Base-by-base conservation (phyloP, 768 basidiomycete genomes). In the Rhodotorula taiwanensis region DNA sequence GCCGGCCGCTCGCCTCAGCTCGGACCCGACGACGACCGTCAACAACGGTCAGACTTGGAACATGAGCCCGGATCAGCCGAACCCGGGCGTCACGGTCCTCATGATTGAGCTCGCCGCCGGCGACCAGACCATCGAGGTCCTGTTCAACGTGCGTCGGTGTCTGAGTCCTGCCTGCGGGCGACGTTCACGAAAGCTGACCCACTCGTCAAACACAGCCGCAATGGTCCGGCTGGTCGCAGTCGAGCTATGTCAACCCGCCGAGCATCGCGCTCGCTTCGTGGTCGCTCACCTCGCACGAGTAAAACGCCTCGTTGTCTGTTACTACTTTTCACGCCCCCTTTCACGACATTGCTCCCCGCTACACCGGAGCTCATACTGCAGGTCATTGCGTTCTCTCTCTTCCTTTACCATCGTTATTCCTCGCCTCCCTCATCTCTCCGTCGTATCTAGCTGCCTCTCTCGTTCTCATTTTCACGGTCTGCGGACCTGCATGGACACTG, bases 11-110 rank as follows among this genome's bases (percentile, higher is more conserved):
- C 52, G 14, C 42, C 36, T 18, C n/a, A 9, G 20, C 36, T 33
- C 13, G 49, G 56, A 54, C 56, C 53, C 60, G 66, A 58, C 45
- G 62, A 50, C 27, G 58, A 30, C 48, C 39, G 9, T 31, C 28
- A 64, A 42, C 18, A 42, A 20, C 28, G 36, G 45, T 42, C 21
- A 28, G 52, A 69, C 25, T 50, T 51, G 21, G 25, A 30, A 31
- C 31, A 28, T 39, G 42, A 49, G 36, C 45, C 47, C 18, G 15
- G n/a, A 51, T 23, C 33, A 49, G 49, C 56, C 59, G 93, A 76
- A 98, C 77, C 79, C 82, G 0, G 84, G 83, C 30, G 88, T 92
- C 62, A 85, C 82, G 20, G 92, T 97, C 25, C 78, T 99, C 55
- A 80, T 80, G 60, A 85, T 99, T 74, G 80, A 77, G 68, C 52